Evolutionary conservation across 129 eudicot genomes (phyloP), one percentile per base, ranked within the genome.

Genomic region (Lactuca saligna): DNA sequence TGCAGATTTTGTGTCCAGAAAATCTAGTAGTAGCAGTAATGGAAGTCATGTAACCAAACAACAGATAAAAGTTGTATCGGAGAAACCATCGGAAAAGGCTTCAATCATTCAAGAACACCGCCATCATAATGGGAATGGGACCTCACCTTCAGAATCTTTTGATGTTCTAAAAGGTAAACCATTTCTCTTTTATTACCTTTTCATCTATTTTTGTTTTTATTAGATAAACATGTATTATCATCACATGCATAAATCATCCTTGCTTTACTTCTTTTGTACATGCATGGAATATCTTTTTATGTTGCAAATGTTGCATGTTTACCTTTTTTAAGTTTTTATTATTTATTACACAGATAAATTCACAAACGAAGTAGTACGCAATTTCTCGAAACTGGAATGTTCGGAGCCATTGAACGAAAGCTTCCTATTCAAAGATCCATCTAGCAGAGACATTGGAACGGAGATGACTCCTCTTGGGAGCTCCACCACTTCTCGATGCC

Each of bases 391-490:
- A 65, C 54, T 74, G 31, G 80, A 81, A 77, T 81, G 77, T 81
- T 77, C 69, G 34, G 86, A 86, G 73, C 90, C 96, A 71, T 78
- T 77, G 75, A 88, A 80, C 44, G 88, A 90, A 71, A 78, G 83
- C 25, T 86, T 90, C 63, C 6, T 84, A 8, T 90, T 89, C 73
- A 75, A 69, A 63, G 84, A 81, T 10, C 14, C 51, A 15, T 16
- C 72, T 8, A 87, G 84, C 84, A 82, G 91, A 68, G 97, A 90
- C 78, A 69, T 85, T 42, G 97, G 97, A 46, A 90, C 97, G 14
- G 97, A 90, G 53, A 90, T 90, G 97, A 87, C 91, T 37, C 95
- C 96, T 2, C 75, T 86, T n/a, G 89, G 88, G 44, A 88, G 96
- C 61, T 82, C 87, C 17, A 85, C 87, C 48, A 86, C 96, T 58